A percentile compares a stretch with the other conserved stretches of the same genome.
phyloP scores from a whole-genome alignment of 1,139 yeast species.

The Saccharomyces hybrid region DNA sequence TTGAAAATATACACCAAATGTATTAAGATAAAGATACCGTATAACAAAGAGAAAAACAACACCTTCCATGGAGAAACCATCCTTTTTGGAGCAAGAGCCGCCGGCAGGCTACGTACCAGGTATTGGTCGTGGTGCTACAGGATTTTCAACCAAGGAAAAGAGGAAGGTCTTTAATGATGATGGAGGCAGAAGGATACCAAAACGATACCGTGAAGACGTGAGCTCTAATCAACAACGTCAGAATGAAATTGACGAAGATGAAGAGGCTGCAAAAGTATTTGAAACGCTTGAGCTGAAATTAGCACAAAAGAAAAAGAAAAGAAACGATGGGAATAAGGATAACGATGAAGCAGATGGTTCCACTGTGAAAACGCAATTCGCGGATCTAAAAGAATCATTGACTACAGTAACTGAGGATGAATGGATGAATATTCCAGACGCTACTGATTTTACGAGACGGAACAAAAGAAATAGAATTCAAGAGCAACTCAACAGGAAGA shows the following conservation, averaged over 20 bases:
- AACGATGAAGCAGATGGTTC: slow-evolving; percentile 8
- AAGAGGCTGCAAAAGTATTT: slow-evolving; percentile 72
- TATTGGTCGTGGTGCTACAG: slow-evolving; percentile 90
- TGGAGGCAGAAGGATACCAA: slow-evolving; percentile 10
- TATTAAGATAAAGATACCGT: not conserved
- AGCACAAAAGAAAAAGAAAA: slow-evolving; percentile 32
- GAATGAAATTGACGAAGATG: slow-evolving; percentile 34
- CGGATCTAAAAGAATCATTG: slow-evolving; percentile 57
- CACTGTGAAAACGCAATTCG: slow-evolving; percentile 39
- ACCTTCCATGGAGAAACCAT: slow-evolving; percentile 19
- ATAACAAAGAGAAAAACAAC: not conserved
- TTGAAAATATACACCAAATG: not conserved
- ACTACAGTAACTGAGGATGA: slow-evolving; percentile 55
- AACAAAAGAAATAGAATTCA: slow-evolving; percentile 66
- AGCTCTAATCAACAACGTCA: slow-evolving; percentile 30
- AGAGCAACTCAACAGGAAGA: slow-evolving; percentile 57
- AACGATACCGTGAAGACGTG: slow-evolving; percentile 13
- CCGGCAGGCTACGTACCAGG: slow-evolving; percentile 93
- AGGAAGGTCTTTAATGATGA: slow-evolving; percentile 24
- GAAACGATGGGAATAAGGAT: slow-evolving; percentile 19
- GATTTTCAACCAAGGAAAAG: slow-evolving; percentile 81
- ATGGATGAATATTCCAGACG: slow-evolving; percentile 83
- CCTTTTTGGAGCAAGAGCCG: slow-evolving; percentile 74
- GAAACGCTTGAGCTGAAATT: slow-evolving; percentile 54
- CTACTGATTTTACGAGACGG: slow-evolving; percentile 74